Evolutionary conservation across 768 basidiomycete species (phyloP), one percentile per base, ranked within the genome.

Genomic region (Phlebiopsis flavidoalba): DNA sequence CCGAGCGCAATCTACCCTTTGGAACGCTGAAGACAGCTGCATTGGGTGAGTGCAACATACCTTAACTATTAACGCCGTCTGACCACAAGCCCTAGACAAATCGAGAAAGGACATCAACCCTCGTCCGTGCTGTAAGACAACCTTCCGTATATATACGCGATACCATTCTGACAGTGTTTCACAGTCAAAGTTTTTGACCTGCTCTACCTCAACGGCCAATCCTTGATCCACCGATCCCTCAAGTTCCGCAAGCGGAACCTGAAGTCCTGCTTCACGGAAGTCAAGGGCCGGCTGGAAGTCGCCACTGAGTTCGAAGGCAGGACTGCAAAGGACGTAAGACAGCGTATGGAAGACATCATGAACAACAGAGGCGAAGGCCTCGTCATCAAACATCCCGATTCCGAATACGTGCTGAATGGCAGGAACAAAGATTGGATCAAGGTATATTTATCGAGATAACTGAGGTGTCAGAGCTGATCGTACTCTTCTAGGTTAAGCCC

Each of bases 111-210:
- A 88, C 47, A 74, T 84, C 58, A 87, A 83, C 62, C 91, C 94
- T 47, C 84, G 95, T 3, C 96, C 96, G 2, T 97, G 95, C 75
- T 95, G 95, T 95, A 69, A 64, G 90, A 79, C 21, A 19, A 10
- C 37, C 31, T 37, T 8, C 50, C 49, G 31, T 3, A 19, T 67
- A 33, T 31, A 46, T 19, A n/a, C 21, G 12, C 45, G 33, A 11
- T 12, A 60, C 19, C 36, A 1, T 46, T 24, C 48, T 15, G 15
- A 33, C n/a, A 33, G 19, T 14, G 15, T 52, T 57, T 40, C n/a
- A n/a, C 63, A 98, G 95, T 97, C 83, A 98, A 97, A 74, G 83
- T 98, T 10, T 98, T 99, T 69, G 97, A 99, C 72, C 77, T 98
- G 21, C 77, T 99, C 0, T 94, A 91, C 69, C 79, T 97, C 60